phyloP scores from a whole-genome alignment of 2,329 filamentous ascomycete genomes.

The Botryotinia convoluta region DNA sequence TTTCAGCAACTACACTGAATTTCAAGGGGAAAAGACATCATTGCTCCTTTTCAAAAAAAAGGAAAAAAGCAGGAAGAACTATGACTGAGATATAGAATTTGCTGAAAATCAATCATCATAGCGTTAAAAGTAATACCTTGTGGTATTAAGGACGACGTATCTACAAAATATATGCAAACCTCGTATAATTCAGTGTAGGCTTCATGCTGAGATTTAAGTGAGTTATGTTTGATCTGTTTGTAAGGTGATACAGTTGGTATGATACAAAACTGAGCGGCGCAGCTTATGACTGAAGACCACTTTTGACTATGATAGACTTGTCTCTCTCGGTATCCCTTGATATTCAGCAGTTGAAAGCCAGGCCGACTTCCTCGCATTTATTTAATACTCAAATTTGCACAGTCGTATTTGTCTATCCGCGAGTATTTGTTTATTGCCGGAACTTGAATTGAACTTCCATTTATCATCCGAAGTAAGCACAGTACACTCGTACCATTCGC shows the following conservation, averaged over 20 bases:
- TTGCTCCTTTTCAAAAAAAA: background rate
- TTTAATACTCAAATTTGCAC: background rate
- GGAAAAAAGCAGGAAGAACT: background rate
- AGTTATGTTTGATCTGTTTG: background rate
- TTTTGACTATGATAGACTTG: background rate
- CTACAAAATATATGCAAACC: background rate
- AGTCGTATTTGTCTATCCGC: background rate
- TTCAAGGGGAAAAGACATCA: background rate
- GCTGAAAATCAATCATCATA: background rate
- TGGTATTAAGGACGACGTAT: background rate
- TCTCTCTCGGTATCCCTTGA: background rate
- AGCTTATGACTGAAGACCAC: background rate
- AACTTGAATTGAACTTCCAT: background rate
- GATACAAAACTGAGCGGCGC: background rate
- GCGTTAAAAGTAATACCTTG: background rate
- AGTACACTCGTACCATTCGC: background rate
- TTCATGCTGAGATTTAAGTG: background rate
- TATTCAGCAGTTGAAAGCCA: background rate
- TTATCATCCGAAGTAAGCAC: background rate
- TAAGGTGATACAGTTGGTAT: background rate
- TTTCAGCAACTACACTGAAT: background rate
- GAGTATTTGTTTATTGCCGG: background rate
- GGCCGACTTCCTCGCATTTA: background rate
- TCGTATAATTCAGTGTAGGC: background rate
- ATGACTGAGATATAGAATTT: background rate